Base-by-base conservation (phyloP, 2,329 filamentous ascomycete genomes). In the Pseudocercospora vitis region DNA sequence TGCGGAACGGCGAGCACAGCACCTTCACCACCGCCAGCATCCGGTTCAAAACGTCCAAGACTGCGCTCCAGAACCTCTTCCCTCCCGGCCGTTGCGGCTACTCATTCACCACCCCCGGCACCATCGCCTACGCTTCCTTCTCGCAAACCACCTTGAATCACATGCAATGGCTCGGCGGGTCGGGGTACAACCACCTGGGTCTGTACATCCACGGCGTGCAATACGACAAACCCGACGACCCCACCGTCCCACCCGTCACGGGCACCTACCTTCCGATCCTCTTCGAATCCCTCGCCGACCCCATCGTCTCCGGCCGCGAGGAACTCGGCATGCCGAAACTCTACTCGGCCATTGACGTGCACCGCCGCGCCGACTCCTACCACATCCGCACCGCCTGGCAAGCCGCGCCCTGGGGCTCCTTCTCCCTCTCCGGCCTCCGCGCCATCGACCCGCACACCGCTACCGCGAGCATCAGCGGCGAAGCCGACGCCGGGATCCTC, bases 161-260 rank as follows among this genome's bases (percentile, higher is more conserved):
- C 0, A 78, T 86, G 73, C 73, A 78, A 24, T 86, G 83, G 82
- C 75, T 87, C 0, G 82, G 80, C 3, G 83, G 83, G 2, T 68
- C 70, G 0, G 82, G 83, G 0, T 86, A 86, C 64, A 76, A 71
- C 14, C 76, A 79, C 59, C 70, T 83, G 11, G 83, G 81, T 0
- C 73, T 87, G 0, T 85, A 83, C 62, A 77, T 87, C 12, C 83
- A 86, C 56, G 83, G 81, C 0, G 78, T 86, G 1, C 68, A 82
- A 56, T 84, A 84, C 58, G 73, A 68, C 1, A 83, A 82, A 57
- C 73, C 69, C 1, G 79, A 77, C 58, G 65, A 79, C 50, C 80
- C 81, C 1, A 69, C 70, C 0, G 68, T n/a, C n/a, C n/a, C n/a
- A n/a, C n/a, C 73, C 0, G 62, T 82, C 1, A 68, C 68, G 9